Evolutionary conservation across 208 protist species (phyloP), one percentile per base, ranked within the genome.

Genomic region (Trypanosoma scelopori): DNA sequence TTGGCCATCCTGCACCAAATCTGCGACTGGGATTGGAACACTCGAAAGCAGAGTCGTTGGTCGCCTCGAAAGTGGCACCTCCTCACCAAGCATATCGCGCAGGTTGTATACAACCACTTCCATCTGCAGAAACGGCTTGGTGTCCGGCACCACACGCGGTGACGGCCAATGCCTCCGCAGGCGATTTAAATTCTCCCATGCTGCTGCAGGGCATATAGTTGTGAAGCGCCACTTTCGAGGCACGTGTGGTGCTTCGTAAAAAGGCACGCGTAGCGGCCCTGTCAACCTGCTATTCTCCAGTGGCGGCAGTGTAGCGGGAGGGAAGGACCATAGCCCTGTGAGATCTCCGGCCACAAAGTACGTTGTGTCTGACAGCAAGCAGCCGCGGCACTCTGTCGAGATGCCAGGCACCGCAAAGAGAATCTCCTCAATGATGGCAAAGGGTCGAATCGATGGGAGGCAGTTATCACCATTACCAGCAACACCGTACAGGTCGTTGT

Each of bases 331-430:
- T 42, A 82, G 39, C 0, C 78, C 87, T 0, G 85, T 89, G 22
- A 88, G 65, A 49, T 94, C 87, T 18, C 91, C 87, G 0, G 85
- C 87, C 13, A 94, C 79, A 53, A 88, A 93, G 60, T 92, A 94
- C 46, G 84, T 91, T 37, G 82, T 88, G 76, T 96, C 87, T 12
- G 91, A 85, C 51, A 96, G 76, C 22, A 96, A 75, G 69, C 91
- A 96, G 30, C 91, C 91, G 1, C 70, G 79, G 65, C 91, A 96
- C 57, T 86, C 74, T 5, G 91, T 96, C 3, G 87, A 70, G 41
- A 96, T 87, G 42, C 91, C 91, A 2, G 91, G 91, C 25, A 96
- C 86, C 9, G 87, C 85, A 32, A 93, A 92, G n/a, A 94, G 64
- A 68, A 96, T 90, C 62, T 93, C 85, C 74, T 96, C 91, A 18